Evolutionary conservation across 176 grass and related monocot genomes (phyloP), one percentile per base, ranked within the genome.

Genomic region (Juncus effusus): DNA sequence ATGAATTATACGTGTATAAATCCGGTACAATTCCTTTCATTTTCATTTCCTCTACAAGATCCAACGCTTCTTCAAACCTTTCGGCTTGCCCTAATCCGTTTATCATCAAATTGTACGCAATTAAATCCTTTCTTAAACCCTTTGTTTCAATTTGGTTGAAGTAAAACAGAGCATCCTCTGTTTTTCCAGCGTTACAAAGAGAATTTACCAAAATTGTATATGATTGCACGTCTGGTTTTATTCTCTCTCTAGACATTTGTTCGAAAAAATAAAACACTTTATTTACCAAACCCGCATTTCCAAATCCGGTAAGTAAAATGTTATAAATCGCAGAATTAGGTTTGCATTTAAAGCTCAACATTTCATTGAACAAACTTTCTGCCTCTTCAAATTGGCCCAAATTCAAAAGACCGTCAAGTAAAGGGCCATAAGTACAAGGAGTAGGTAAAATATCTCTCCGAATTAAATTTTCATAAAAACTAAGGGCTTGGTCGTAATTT

Each of bases 141-240:
- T 47, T 56, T 38, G 72, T 72, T 37, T 63, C 10, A 13, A 93
- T 41, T 69, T 89, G 76, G n/a, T 83, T 59, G 61, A 99, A 93
- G 72, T 93, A 89, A 72, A 51, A 77, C 54, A 89, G 12, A 50
- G 85, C 85, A 54, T 89, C 82, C 39, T 97, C 75, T 71, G 74
- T 77, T 68, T 69, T 78, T 64, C 85, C 83, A 8, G 63, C 80
- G 44, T 61, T 79, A 61, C 80, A 89, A 50, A 92, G 75, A 36
- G 80, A 82, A 47, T 84, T 75, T 3, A 89, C 83, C 61, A 93
- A 35, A 75, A 97, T 65, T 4, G 88, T 97, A 55, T 86, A 93
- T 9, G 94, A 89, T 70, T 92, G 90, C 71, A 97, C 81, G 79
- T 97, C 94, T 61, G 88, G 94, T 38, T 75, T 92, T 71, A 89